Evolutionary conservation across 2,329 filamentous ascomycete genomes (phyloP).

Genomic region (Alternaria sp.): DNA sequence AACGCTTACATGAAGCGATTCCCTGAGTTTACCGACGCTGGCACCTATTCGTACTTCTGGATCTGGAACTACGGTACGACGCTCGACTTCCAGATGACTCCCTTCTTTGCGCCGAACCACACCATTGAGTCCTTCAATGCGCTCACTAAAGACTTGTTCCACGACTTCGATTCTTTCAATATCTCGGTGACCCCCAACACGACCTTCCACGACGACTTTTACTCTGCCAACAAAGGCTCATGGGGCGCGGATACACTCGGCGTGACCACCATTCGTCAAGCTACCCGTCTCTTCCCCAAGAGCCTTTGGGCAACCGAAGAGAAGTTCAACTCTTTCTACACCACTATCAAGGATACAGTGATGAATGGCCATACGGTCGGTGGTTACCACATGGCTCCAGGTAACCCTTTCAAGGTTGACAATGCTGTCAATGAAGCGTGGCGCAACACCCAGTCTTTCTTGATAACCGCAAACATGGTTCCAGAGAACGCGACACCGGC

Average conservation of each 20-base stretch:
- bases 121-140: constrained; percentile 18
- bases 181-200: constrained; percentile 24
- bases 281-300: constrained; percentile 25
- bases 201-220: constrained; percentile 20
- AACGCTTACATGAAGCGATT: constrained; percentile 20
- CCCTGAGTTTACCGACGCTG: constrained; percentile 19
- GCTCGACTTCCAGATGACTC: constrained; percentile 23
- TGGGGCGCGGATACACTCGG: constrained; percentile 43
- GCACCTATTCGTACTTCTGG: constrained; percentile 28
- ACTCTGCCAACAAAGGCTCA: constrained; percentile 24
- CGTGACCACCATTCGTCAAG: constrained; percentile 11
- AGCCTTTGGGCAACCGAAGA: constrained; percentile 22
- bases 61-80: constrained; percentile 15
- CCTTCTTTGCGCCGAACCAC: constrained; percentile 23
- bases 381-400: constrained; percentile 31
- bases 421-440: constrained; percentile 38
- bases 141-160: constrained; percentile 18
- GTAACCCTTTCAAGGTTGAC: constrained; percentile 21
- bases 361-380: constrained; percentile 16
- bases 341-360: constrained; percentile 23
- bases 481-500: constrained; percentile 19
- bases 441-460: constrained; percentile 29
- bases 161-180: constrained; percentile 12
- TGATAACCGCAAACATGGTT: constrained; percentile 27
- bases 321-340: constrained; percentile 21